Conservation (phyloP, 352 stramenopile species). For the Thraustotheca clavata region DNA sequence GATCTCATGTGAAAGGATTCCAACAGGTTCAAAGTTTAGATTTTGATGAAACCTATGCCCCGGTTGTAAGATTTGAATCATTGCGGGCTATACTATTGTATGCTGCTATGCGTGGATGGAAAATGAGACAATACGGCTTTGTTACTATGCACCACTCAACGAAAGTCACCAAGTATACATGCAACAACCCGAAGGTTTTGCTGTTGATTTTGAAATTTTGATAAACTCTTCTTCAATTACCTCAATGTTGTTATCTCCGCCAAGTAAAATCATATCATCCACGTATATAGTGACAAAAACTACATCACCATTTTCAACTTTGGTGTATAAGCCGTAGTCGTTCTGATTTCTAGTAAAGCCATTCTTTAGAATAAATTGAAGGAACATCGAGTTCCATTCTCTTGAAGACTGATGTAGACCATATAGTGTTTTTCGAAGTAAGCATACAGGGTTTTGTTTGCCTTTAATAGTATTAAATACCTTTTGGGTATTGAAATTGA, state of each 20-base stretch:
- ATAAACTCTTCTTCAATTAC: neutral
- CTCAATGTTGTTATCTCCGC: neutral
- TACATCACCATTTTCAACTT: neutral
- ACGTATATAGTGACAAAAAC: slow-evolving; percentile 15
- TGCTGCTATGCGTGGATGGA: slow-evolving; percentile 15
- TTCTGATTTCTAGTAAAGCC: slow-evolving; percentile 13
- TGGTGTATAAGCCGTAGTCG: slow-evolving; percentile 15
- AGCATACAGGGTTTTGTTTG: slow-evolving; percentile 23
- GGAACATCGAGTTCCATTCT: slow-evolving; percentile 28
- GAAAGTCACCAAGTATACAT: no score
- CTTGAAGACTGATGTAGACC: slow-evolving; percentile 30
- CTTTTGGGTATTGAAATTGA: slow-evolving; percentile 6
- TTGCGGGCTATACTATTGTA: slow-evolving; percentile 24
- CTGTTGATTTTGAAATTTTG: slow-evolving; percentile 10
- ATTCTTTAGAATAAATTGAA: slow-evolving; percentile 4
- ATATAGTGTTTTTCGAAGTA: slow-evolving; percentile 26
- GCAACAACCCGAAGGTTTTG: no score
- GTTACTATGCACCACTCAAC: no score
- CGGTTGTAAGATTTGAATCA: slow-evolving; percentile 23
- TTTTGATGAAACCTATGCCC: slow-evolving; percentile 26
- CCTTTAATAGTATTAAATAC: slow-evolving; percentile 16
- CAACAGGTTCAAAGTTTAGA: slow-evolving; percentile 24
- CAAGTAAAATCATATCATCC: slow-evolving; percentile 14
- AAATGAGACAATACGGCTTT: slow-evolving; percentile 27
- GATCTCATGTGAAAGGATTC: slow-evolving; percentile 25